These are phyloP conservation scores for Neofusicoccum umdonicola DNA, from an alignment of 2,329 filamentous ascomycete species.

Conservation along the genomic window DNA sequence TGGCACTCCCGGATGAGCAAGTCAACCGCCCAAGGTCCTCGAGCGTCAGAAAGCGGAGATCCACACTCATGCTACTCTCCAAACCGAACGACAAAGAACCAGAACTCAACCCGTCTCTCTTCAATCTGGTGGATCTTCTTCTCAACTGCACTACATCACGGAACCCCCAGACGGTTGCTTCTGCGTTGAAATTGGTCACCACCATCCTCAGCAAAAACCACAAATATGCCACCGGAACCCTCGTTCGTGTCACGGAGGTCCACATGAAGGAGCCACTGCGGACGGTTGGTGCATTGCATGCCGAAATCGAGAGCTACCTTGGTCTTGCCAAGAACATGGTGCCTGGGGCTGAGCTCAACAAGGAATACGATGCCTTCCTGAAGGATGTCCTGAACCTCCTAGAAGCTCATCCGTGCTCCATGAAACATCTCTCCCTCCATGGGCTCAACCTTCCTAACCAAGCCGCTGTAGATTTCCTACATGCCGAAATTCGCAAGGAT, in stretches of 20 bases:
- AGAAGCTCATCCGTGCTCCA: conserved; percentile 71
- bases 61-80: conserved; percentile 82
- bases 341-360: conserved; percentile 67
- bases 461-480: conserved; percentile 46
- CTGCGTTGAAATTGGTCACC: conserved; percentile 83
- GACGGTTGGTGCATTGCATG: conserved; percentile 71
- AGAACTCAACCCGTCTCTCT: conserved; percentile 76
- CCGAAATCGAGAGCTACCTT: conserved; percentile 71
- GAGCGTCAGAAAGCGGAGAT: conserved; percentile 73
- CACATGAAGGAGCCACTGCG: conserved; percentile 55
- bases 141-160: conserved; percentile 79
- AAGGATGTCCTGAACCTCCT: conserved; percentile 68
- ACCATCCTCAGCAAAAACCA: conserved; percentile 86
- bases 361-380: conserved; percentile 68
- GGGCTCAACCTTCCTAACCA: conserved; percentile 53
- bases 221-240: conserved; percentile 74
- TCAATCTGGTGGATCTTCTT: conserved; percentile 89
- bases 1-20: conserved; percentile 68
- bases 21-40: conserved; percentile 38
- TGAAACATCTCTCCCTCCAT: conserved; percentile 64
- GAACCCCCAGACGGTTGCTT: conserved; percentile 84
- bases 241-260: conserved; percentile 66
- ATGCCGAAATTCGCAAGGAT: conserved; percentile 54
- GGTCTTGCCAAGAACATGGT: conserved; percentile 66
- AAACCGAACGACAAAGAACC: conserved; percentile 75